phyloP scores from a whole-genome alignment of 2,329 filamentous ascomycete species.

The Plectosphaerella cucumerina region DNA sequence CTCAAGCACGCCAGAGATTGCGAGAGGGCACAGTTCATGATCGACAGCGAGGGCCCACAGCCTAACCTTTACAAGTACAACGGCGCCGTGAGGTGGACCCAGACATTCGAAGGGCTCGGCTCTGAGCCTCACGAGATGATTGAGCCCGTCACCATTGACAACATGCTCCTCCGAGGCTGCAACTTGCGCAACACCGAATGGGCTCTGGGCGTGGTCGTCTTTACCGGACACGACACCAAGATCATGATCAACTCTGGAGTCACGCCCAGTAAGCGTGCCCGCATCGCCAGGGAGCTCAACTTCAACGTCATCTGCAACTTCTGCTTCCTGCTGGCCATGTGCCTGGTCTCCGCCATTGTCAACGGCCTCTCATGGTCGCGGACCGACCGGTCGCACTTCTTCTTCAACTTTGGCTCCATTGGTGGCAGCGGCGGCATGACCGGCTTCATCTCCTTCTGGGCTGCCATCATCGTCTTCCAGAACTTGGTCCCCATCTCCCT shows the following conservation, averaged over 20 bases:
- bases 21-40: conserved; percentile 78
- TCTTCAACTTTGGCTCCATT: conserved; percentile 83
- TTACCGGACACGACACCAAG: conserved; percentile 94
- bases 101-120: conserved; percentile 59
- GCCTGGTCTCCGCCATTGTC: conserved; percentile 77
- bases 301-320: conserved; percentile 99
- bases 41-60: conserved; percentile 89
- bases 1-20: conserved; percentile 90
- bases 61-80: conserved; percentile 95
- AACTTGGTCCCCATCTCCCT: conserved; percentile 98
- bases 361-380: conserved; percentile 80
- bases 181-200: conserved; percentile 95
- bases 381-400: conserved; percentile 68
- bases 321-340: conserved; percentile 82
- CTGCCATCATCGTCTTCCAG: conserved; percentile 90
- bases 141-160: conserved; percentile 92
- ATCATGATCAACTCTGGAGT: conserved; percentile 99
- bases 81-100: conserved; percentile 82
- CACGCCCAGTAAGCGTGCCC: conserved; percentile 88
- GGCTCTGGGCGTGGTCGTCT: conserved; percentile 87
- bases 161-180: conserved; percentile 87
- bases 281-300: conserved; percentile 90
- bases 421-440: conserved; percentile 71
- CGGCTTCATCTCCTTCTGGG: conserved; percentile 97
- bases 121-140: conserved; percentile 71